These are phyloP conservation scores for Kalanchoe fedtschenkoi DNA, from an alignment of 164 flowering plant species.

Conservation along the genomic window DNA sequence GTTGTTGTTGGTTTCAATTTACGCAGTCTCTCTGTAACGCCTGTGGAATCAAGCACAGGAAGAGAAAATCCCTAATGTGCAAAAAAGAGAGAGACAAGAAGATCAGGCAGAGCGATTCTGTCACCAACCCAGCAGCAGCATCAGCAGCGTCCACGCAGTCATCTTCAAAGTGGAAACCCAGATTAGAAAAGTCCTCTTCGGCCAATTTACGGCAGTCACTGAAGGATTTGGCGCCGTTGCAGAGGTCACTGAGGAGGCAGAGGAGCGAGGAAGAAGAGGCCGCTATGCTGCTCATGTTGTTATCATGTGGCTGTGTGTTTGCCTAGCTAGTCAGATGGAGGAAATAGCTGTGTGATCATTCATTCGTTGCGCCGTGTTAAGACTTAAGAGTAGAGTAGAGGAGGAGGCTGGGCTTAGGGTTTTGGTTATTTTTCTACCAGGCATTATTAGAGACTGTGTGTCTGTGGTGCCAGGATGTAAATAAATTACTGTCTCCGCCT, in stretches of 20 bases:
- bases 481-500: too few species aligned
- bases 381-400: too few species aligned
- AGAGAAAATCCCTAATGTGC: constrained; percentile 16
- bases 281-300: constrained; percentile 37
- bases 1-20: background rate
- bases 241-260: constrained; percentile 14
- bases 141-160: background rate
- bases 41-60: constrained; percentile 41
- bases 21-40: constrained; percentile 44
- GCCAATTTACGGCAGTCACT: constrained; percentile 7
- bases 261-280: constrained; percentile 53
- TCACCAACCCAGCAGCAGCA: background rate
- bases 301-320: constrained; percentile 42
- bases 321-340: constrained; percentile 11
- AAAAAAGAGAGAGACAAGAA: constrained; percentile 4
- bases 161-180: background rate
- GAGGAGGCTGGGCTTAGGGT: background rate
- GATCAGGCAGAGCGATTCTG: constrained; percentile 9
- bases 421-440: too few species aligned
- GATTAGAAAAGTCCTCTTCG: background rate
- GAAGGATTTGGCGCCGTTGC: constrained; percentile 21
- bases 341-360: background rate
- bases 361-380: too few species aligned
- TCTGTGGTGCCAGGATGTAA: too few species aligned
- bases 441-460: too few species aligned